A percentile compares a stretch with the other conserved stretches of the same genome.
phyloP scores from a whole-genome alignment of 1,284 basidiomycete species.

The Ustilago loliicola region DNA sequence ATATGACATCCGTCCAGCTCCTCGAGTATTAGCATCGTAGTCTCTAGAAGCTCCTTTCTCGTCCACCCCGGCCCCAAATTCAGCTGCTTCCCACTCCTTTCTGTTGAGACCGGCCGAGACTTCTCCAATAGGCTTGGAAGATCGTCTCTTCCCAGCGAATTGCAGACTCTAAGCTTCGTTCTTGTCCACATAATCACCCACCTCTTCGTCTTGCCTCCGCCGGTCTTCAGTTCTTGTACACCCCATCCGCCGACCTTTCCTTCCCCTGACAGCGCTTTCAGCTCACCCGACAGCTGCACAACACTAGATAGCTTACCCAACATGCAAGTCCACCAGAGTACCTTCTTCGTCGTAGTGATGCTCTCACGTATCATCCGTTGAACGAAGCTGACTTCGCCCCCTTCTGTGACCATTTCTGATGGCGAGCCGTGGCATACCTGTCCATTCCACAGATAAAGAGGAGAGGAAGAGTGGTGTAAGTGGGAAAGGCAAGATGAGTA shows the following conservation, averaged over 20 bases:
- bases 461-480: neutral
- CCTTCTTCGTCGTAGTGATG: conserved; percentile 71
- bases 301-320: conserved; percentile 87
- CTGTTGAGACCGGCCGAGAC: neutral
- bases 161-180: conserved; percentile 19
- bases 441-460: neutral
- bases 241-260: conserved; percentile 79
- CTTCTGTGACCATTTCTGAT: conserved; percentile 86
- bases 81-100: conserved; percentile 11
- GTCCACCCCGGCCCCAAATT: conserved; percentile 23
- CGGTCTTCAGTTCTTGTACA: conserved; percentile 80
- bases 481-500: neutral
- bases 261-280: conserved; percentile 72
- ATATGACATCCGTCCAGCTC: conserved; percentile 26
- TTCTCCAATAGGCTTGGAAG: conserved; percentile 14
- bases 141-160: conserved; percentile 14
- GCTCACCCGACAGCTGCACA: conserved; percentile 75
- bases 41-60: conserved; percentile 19
- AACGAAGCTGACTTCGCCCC: conserved; percentile 87
- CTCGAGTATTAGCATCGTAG: conserved; percentile 1
- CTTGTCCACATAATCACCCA: conserved; percentile 86
- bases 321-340: conserved; percentile 87
- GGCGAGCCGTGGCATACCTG: conserved; percentile 78
- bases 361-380: conserved; percentile 83
- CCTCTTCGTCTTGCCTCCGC: conserved; percentile 82